These are phyloP conservation scores for Suillus paluster DNA, from an alignment of 768 basidiomycete genomes.

Conservation along the genomic window DNA sequence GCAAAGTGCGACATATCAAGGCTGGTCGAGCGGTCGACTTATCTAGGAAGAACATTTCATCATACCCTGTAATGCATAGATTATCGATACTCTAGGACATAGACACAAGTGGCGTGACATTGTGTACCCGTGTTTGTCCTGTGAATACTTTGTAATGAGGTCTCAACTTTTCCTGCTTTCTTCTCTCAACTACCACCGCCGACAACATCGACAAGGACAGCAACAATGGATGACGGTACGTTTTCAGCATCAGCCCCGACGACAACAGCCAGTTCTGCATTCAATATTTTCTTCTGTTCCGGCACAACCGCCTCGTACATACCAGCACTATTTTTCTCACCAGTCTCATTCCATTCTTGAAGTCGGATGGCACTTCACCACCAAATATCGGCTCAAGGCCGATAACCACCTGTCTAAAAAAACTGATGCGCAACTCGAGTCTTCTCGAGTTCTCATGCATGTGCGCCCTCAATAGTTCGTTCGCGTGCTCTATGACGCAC, in stretches of 20 bases:
- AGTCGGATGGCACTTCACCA: slow-evolving; percentile 6
- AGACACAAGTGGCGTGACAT: slow-evolving; percentile 2
- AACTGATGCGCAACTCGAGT: slow-evolving; percentile 10
- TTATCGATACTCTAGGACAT: slow-evolving; percentile 11
- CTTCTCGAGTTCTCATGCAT: slow-evolving; percentile 16
- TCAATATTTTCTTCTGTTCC: slow-evolving; percentile 45
- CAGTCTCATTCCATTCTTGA: slow-evolving; percentile 1
- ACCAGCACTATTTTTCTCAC: slow-evolving; percentile 34
- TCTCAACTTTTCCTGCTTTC: slow-evolving; percentile 13
- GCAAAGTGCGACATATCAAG: slow-evolving; percentile 34
- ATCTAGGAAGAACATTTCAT: slow-evolving; percentile 19
- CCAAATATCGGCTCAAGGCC: slow-evolving; percentile 36
- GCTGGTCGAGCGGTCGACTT: slow-evolving; percentile 36
- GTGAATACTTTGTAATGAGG: slow-evolving; percentile 6
- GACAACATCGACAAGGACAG: slow-evolving; percentile 29
- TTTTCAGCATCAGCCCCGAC: slow-evolving; percentile 78
- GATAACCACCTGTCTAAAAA: slow-evolving; percentile 4
- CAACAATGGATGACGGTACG: slow-evolving; percentile 77
- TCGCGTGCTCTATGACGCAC: slow-evolving; percentile 15
- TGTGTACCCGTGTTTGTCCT: slow-evolving; percentile 13
- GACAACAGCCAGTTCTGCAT: slow-evolving; percentile 56
- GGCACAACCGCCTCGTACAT: slow-evolving; percentile 36
- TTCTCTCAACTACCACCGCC: slow-evolving; percentile 25
- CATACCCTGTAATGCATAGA: slow-evolving; percentile 8
- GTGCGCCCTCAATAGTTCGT: slow-evolving; percentile 13